These are phyloP conservation scores for Nakazawaea laoshanensis DNA, from an alignment of 805 yeast species.

Conservation along the genomic window DNA sequence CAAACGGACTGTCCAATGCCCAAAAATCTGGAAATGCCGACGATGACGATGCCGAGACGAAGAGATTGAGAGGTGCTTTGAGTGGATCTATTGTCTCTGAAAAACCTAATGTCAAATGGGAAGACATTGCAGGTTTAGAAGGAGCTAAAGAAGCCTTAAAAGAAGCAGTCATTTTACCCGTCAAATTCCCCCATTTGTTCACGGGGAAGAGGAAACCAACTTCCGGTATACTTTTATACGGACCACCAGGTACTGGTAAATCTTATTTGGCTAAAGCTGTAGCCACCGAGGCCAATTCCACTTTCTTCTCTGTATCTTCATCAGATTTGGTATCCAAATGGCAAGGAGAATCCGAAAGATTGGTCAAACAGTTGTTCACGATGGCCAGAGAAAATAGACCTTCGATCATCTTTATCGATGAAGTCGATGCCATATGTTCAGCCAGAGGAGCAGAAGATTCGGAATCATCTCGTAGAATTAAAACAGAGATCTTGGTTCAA, in stretches of 20 bases:
- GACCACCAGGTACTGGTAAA: slow-evolving; percentile 98
- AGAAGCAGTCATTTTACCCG: slow-evolving; percentile 96
- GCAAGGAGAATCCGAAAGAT: slow-evolving; percentile 98
- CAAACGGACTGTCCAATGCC: slow-evolving; percentile 51
- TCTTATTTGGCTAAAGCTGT: slow-evolving; percentile 96
- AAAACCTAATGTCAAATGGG: slow-evolving; percentile 90
- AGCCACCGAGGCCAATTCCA: slow-evolving; percentile 96
- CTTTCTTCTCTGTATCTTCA: slow-evolving; percentile 93
- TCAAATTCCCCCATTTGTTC: slow-evolving; percentile 90
- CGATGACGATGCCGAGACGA: slow-evolving; percentile 74
- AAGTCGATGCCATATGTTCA: slow-evolving; percentile 96
- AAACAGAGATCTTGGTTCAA: slow-evolving; percentile 91
- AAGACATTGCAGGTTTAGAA: slow-evolving; percentile 92
- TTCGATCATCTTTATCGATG: slow-evolving; percentile 92
- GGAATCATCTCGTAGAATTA: slow-evolving; percentile 92
- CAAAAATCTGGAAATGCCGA: slow-evolving; percentile 45
- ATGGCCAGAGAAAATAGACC: slow-evolving; percentile 98
- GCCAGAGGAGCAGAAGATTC: slow-evolving; percentile 98
- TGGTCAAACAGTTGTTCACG: slow-evolving; percentile 87
- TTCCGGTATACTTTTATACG: slow-evolving; percentile 79
- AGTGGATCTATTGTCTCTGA: slow-evolving; percentile 89
- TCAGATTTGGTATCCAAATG: slow-evolving; percentile 94
- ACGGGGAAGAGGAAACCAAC: slow-evolving; percentile 93
- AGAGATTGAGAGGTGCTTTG: slow-evolving; percentile 83
- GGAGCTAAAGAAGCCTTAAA: slow-evolving; percentile 93